Base-by-base conservation (phyloP, 176 grass and related monocot genomes). In the Carex scoparia region DNA sequence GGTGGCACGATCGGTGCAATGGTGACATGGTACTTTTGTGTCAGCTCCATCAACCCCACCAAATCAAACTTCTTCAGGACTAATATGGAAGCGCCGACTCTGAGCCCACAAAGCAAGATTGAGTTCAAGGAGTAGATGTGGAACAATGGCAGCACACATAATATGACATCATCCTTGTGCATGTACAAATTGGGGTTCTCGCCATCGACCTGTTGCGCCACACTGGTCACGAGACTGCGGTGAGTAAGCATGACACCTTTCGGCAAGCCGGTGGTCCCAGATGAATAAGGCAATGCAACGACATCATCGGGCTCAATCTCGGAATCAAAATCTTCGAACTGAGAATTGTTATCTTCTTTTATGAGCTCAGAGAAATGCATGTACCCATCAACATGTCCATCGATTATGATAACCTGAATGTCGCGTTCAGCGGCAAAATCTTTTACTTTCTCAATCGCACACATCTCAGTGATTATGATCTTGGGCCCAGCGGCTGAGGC, bases 111-210 rank as follows among this genome's bases (percentile, higher is more conserved):
- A 0, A 98, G 95, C 16, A 98, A 84, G 84, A 98, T 91, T 7
- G 95, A 93, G 82, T 98, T 94, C 28, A 98, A 88, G 7, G 92
- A 98, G 92, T 98, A 98, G 89, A 98, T 98, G 86, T 98, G 95
- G 92, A 98, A 98, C 51, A 98, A 79, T 5, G 95, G 95, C 6
- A 98, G 82, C 63, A 98, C 67, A 79, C 95, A 98, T 18, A 98
- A 68, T 15, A 94, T 1, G 79, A 94, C 92, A 78, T 98, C 95
- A 0, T 98, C 93, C 75, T 85, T 71, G 75, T 51, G 62, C 86
- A 94, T 93, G 89, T 94, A 84, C 35, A 98, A 84, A 85, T 98
- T 98, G 14, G 95, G 95, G 79, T 98, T 98, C 62, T 91, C 89
- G 1, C 95, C 95, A 75, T 88, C 86, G 35, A 97, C 92, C 79